Evolutionary conservation across 2,329 filamentous ascomycete genomes (phyloP).

Genomic region (Coniosporium tulheliwenetii): DNA sequence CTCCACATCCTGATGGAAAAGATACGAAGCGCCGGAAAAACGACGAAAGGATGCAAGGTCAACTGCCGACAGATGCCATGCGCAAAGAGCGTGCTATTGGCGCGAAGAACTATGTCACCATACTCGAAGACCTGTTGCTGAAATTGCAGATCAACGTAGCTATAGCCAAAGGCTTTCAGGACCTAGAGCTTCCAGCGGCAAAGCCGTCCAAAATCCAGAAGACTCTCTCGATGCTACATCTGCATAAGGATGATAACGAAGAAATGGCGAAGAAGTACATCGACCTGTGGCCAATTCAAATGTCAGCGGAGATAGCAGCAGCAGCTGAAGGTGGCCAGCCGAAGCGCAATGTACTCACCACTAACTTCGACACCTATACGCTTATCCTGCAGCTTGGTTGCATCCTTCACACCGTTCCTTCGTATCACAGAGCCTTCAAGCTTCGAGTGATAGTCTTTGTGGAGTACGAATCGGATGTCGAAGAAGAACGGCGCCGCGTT

Average conservation of each 20-base stretch:
- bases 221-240: conserved; percentile 11
- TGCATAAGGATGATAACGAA: conserved; percentile 29
- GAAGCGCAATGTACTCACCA: conserved; percentile 54
- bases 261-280: conserved; percentile 59
- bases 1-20: conserved; percentile 14
- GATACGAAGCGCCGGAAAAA: conserved; percentile 35
- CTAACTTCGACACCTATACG: conserved; percentile 82
- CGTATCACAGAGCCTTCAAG: conserved; percentile 59
- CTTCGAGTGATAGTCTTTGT: conserved; percentile 76
- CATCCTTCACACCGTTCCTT: conserved; percentile 65
- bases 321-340: conserved; percentile 41
- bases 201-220: conserved; percentile 15
- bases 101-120: conserved; percentile 61
- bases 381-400: conserved; percentile 78
- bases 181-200: conserved; percentile 50
- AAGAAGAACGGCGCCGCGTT: conserved; percentile 60
- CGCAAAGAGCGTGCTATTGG: conserved; percentile 53
- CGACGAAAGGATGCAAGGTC: conserved; percentile 38
- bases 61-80: conserved; percentile 54
- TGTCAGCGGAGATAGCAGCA: conserved; percentile 63
- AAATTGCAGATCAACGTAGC: conserved; percentile 72
- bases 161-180: conserved; percentile 65
- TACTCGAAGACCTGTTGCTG: conserved; percentile 67
- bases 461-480: conserved; percentile 72
- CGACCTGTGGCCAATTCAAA: conserved; percentile 84